These are phyloP conservation scores for Vaccinium vitisidaea DNA, from an alignment of 148 eudicot species.

Conservation along the genomic window DNA sequence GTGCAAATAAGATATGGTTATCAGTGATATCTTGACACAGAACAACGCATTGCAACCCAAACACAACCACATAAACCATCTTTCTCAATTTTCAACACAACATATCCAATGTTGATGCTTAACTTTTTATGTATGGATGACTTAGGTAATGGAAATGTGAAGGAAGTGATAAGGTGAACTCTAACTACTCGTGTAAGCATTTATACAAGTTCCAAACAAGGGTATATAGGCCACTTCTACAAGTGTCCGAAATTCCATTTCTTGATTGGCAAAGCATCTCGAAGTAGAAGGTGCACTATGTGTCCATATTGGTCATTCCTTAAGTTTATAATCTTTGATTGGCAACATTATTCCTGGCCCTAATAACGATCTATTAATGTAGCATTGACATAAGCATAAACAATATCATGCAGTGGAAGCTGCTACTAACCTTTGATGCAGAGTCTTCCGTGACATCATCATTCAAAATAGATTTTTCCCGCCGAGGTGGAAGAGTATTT, in stretches of 20 bases:
- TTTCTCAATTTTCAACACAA: not conserved
- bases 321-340: not conserved
- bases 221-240: not conserved
- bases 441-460: constrained; percentile 38
- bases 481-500: constrained; percentile 46
- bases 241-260: not conserved
- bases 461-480: constrained; percentile 28
- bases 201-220: not conserved
- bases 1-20: not conserved
- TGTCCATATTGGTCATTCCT: not conserved
- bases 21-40: not conserved
- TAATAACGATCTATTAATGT: not conserved
- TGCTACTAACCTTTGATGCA: constrained; percentile 37
- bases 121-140: not conserved
- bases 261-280: not conserved
- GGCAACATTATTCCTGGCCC: not conserved
- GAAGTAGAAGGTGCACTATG: not conserved
- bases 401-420: not conserved
- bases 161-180: not conserved
- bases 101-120: too few species aligned
- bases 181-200: not conserved
- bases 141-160: not conserved
- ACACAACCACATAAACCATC: not conserved
- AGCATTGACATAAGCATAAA: not conserved
- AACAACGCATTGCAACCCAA: not conserved